phyloP scores from a whole-genome alignment of 257 asterid species.

The Paulownia fortunei region DNA sequence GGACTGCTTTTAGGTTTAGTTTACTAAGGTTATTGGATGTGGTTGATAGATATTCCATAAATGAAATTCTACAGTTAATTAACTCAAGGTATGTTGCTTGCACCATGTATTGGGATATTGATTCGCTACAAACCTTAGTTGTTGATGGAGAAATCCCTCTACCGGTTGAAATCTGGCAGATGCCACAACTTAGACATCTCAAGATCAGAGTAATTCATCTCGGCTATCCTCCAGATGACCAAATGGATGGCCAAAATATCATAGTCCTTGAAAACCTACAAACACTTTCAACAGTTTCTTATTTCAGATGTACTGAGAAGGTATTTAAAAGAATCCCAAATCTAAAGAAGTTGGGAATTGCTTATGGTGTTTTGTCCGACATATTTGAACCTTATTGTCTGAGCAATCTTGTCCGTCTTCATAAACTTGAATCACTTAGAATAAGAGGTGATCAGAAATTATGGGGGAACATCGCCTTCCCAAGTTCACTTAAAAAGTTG shows the following conservation, averaged over 20 bases:
- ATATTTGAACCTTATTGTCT: not conserved
- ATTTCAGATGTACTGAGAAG: not conserved
- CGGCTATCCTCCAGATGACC: not conserved
- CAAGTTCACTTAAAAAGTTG: slow-evolving; percentile 4
- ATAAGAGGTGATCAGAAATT: not conserved
- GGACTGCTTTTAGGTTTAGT: not conserved
- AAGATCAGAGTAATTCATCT: not conserved
- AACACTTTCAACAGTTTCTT: not conserved
- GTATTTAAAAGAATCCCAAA: not conserved
- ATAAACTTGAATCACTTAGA: not conserved
- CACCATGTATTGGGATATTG: not conserved
- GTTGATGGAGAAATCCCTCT: not conserved
- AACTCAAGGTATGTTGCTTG: not conserved
- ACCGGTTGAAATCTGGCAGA: slow-evolving; percentile 16
- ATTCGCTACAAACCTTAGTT: not conserved
- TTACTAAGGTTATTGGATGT: slow-evolving; percentile 4
- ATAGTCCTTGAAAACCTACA: slow-evolving; percentile 4
- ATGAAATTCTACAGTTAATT: not conserved
- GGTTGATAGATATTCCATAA: not conserved
- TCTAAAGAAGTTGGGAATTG: not conserved
- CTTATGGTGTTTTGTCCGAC: no score
- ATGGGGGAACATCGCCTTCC: not conserved
- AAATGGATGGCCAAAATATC: not conserved
- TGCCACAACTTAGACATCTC: slow-evolving; percentile 22
- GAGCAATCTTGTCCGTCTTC: not conserved